Base-by-base conservation (phyloP, 495 filamentous ascomycete species). In the Penicillium subrubescens region DNA sequence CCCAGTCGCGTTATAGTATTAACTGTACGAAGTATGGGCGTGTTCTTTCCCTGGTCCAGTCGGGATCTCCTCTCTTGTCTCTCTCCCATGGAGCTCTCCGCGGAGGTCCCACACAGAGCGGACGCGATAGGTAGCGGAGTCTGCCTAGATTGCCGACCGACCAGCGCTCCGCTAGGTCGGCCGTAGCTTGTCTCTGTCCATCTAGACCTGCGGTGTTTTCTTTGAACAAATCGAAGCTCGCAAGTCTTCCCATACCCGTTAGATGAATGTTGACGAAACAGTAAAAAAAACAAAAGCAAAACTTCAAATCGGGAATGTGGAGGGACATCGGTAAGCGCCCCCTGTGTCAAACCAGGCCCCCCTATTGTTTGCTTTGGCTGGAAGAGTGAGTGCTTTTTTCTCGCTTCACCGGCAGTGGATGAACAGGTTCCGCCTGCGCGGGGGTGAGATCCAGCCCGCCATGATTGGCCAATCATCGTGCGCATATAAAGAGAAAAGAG, bases 351-450 rank as follows among this genome's bases (percentile, higher is more conserved):
- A 56, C 33, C 53, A 31, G 48, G 48, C 14, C 48, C 25, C 46
- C 48, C 48, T 52, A 52, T 48, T 52, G 31, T 48, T 48, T 48
- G 10, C 44, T 48, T 48, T 44, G 43, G 44, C 11, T 25, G 8
- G 44, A n/a, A 44, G 11, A 23, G 8, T 4, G 19, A 12, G 19
- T 21, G 51, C 56, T 60, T 52, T 66, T 57, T 27, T 27, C 25
- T 57, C 35, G 43, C 50, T 56, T 68, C 66, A 68, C 66, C 66
- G 66, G 66, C 53, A 67, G 37, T 63, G 60, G 50, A 67, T 56
- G 66, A 68, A 65, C 59, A 56, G 37, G 67, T 73, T 72, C 74
- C 71, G 72, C 71, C 61, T 73, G 75, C 75, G 71, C 73, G 72
- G 77, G 57, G 69, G 72, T 76, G 71, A 70, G 60, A 64, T 66